phyloP scores from a whole-genome alignment of 306 rosid genomes.

The Pyrus pyrifolia region DNA sequence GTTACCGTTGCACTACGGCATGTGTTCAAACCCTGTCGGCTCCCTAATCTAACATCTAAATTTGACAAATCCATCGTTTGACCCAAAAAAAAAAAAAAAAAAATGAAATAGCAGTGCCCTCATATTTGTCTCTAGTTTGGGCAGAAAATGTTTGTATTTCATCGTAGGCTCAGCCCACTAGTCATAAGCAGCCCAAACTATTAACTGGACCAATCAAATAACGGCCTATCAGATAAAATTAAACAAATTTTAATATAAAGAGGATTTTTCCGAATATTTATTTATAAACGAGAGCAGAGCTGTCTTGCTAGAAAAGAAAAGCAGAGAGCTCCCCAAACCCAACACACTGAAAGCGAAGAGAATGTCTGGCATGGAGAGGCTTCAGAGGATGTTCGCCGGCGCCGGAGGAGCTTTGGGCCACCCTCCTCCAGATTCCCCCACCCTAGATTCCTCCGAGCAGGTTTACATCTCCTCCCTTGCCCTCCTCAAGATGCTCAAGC shows the following conservation, averaged over 20 bases:
- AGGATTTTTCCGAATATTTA: neutral
- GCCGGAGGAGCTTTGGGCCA: conserved; percentile 91
- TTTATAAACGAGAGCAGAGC: neutral
- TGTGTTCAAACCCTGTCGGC: too few species aligned
- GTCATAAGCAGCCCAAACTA: neutral
- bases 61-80: neutral
- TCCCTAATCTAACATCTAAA: too few species aligned
- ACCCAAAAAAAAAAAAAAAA: too few species aligned
- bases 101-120: too few species aligned
- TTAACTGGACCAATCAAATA: neutral
- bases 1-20: rapidly evolving
- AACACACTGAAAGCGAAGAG: neutral
- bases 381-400: conserved; percentile 90
- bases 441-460: conserved; percentile 86
- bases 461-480: conserved; percentile 92
- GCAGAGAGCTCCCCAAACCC: neutral
- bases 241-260: neutral
- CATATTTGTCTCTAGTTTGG: neutral
- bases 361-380: conserved; percentile 76
- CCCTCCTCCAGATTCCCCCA: conserved; percentile 89
- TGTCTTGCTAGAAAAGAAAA: conserved; percentile 13
- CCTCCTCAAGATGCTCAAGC: conserved; percentile 92
- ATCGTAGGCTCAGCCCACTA: neutral
- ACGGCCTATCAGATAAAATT: neutral
- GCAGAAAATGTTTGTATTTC: neutral